Percentiles rank a stretch among this genome's conserved stretches.
phyloP scores from a whole-genome alignment of 2,329 filamentous ascomycete species.

The Huntiella omanensis region DNA sequence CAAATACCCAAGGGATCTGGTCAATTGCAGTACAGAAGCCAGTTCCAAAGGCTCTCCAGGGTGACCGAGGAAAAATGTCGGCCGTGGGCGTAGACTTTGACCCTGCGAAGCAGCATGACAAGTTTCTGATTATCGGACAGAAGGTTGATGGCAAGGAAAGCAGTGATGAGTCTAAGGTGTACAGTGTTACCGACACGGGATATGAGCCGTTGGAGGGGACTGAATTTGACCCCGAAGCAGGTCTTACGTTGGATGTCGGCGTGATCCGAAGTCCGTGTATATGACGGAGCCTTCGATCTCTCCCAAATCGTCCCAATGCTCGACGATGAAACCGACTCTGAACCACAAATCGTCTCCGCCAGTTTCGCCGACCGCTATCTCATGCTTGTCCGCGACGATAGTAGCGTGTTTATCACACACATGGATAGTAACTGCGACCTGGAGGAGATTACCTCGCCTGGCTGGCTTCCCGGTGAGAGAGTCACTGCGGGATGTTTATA shows the following conservation, averaged over 20 bases:
- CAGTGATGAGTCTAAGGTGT: slow-evolving; percentile 61
- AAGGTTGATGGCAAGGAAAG: slow-evolving; percentile 33
- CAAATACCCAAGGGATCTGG: slow-evolving; percentile 63
- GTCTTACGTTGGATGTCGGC: slow-evolving; percentile 69
- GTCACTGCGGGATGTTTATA: slow-evolving; percentile 57
- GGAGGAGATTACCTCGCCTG: slow-evolving; percentile 46
- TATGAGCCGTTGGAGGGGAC: slow-evolving; percentile 62
- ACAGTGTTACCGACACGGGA: slow-evolving; percentile 51
- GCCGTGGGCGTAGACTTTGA: slow-evolving; percentile 31
- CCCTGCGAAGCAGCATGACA: slow-evolving; percentile 46
- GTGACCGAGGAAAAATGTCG: slow-evolving; percentile 29
- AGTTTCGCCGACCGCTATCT: slow-evolving; percentile 80
- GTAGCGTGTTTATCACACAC: slow-evolving; percentile 58
- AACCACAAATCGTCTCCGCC: slow-evolving; percentile 58
- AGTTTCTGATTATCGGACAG: slow-evolving; percentile 70
- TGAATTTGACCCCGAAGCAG: slow-evolving; percentile 82
- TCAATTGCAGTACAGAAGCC: slow-evolving; percentile 53
- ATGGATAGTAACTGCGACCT: slow-evolving; percentile 64
- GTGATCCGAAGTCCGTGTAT: slow-evolving; percentile 77
- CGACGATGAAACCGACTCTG: slow-evolving; percentile 72
- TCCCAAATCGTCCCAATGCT: slow-evolving; percentile 84
- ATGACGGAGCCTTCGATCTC: slow-evolving; percentile 75
- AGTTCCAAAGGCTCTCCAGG: slow-evolving; percentile 34
- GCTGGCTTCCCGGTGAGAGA: slow-evolving; percentile 29
- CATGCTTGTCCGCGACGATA: slow-evolving; percentile 66